Conservation (phyloP, 2,329 filamentous ascomycete species). For the Cordyceps tenuipes region DNA sequence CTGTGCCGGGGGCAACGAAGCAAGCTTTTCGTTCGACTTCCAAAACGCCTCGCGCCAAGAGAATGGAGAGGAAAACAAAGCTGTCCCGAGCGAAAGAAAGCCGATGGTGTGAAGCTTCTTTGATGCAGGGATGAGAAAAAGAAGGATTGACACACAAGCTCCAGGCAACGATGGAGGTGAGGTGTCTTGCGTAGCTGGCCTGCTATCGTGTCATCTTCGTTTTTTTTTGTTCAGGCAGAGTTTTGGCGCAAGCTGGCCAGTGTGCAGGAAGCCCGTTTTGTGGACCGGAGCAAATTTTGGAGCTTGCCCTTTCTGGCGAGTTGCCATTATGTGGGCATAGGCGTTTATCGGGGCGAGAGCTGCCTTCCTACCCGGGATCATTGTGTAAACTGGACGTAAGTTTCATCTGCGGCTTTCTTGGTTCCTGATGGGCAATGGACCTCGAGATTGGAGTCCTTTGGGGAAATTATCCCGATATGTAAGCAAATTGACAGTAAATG, state of each 20-base stretch:
- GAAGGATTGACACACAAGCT: slow-evolving; percentile 10
- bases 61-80: slow-evolving; percentile 11
- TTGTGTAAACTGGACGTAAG: neutral
- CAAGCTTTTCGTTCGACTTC: neutral
- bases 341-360: slow-evolving; percentile 5
- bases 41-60: slow-evolving; percentile 7
- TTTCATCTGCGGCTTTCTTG: neutral
- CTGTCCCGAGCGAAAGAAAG: neutral
- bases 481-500: neutral
- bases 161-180: slow-evolving; percentile 12
- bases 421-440: too few species aligned
- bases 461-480: neutral
- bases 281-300: slow-evolving; percentile 9
- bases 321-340: slow-evolving; percentile 2
- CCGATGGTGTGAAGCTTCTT: slow-evolving; percentile 9
- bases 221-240: slow-evolving; percentile 11
- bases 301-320: neutral
- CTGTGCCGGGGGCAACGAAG: neutral
- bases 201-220: slow-evolving; percentile 14
- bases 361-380: neutral
- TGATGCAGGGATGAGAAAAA: slow-evolving; percentile 8
- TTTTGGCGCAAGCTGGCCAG: slow-evolving; percentile 5
- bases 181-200: slow-evolving; percentile 10
- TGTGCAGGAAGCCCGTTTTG: slow-evolving; percentile 9
- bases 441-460: neutral